These are phyloP conservation scores for Stipa capillata DNA, from an alignment of 176 grass and related monocot genomes.

Conservation along the genomic window DNA sequence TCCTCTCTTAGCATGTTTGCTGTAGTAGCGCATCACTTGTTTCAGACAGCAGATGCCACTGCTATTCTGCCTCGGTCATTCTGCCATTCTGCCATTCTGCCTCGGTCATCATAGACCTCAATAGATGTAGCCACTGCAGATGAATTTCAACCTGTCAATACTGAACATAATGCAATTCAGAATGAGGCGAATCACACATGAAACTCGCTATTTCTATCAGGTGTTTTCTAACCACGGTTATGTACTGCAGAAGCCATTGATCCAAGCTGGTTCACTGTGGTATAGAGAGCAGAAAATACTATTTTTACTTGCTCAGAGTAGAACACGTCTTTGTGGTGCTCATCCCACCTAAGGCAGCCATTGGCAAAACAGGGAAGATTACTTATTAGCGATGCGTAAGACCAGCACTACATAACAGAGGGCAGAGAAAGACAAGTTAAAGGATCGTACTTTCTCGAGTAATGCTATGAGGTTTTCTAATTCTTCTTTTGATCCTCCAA, in stretches of 20 bases:
- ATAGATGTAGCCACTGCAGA: slow-evolving; percentile 47
- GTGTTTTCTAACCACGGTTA: slow-evolving; percentile 39
- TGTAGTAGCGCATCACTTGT: too few relatives aligned
- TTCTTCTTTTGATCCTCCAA: too few relatives aligned
- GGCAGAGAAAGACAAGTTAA: too few relatives aligned
- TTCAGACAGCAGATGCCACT: too few relatives aligned
- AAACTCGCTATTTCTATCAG: slow-evolving; percentile 49
- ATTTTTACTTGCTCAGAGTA: slow-evolving; percentile 62
- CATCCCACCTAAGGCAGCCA: slow-evolving; percentile 52
- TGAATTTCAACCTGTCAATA: background rate
- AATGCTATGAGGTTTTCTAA: too few relatives aligned
- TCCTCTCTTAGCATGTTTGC: too few relatives aligned
- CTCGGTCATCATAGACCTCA: slow-evolving; percentile 68
- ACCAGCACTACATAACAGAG: too few relatives aligned
- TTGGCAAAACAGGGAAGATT: background rate
- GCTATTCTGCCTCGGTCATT: too few relatives aligned
- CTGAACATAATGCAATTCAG: background rate
- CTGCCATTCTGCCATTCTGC: slow-evolving; percentile 37
- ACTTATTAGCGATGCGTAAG: too few relatives aligned
- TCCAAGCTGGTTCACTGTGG: slow-evolving; percentile 49
- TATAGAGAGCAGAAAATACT: slow-evolving; percentile 47
- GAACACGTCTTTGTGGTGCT: slow-evolving; percentile 26
- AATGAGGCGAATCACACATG: background rate
- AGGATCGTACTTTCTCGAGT: too few relatives aligned
- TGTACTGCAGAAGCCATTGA: slow-evolving; percentile 43